Conservation (phyloP, 164 flowering plant species). For the Dillenia turbinata region DNA sequence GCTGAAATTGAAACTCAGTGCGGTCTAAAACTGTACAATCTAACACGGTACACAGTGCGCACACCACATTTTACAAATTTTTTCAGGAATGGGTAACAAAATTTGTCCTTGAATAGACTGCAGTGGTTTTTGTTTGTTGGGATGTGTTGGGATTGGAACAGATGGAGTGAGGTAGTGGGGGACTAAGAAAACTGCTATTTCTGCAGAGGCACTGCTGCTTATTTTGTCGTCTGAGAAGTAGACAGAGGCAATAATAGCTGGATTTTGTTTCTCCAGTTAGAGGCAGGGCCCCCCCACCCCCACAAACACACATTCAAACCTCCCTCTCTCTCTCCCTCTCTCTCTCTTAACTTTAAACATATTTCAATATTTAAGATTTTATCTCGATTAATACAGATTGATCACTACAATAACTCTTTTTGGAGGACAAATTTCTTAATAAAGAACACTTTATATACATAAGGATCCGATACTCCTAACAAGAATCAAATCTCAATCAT, state of each 20-base stretch:
- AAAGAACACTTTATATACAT: no score
- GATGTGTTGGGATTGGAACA: neutral
- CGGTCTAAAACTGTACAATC: neutral
- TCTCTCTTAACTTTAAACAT: no score
- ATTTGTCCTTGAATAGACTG: constrained; percentile 3
- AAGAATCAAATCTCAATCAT: no score
- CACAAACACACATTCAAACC: constrained; percentile 2
- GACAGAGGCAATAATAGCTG: constrained; percentile 54
- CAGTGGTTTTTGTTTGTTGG: neutral
- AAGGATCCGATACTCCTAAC: no score
- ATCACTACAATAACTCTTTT: no score
- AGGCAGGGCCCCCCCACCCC: constrained; percentile 35
- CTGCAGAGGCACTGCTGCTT: constrained; percentile 35
- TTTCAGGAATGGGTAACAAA: neutral
- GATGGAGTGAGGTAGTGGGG: constrained; percentile 13
- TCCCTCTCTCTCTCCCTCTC: constrained; percentile 7
- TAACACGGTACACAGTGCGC: no score
- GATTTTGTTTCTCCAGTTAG: constrained; percentile 54
- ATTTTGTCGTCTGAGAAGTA: constrained; percentile 59
- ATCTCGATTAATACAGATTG: no score
- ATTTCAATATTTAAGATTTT: no score
- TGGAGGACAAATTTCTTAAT: no score
- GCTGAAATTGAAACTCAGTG: neutral
- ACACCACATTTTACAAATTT: neutral
- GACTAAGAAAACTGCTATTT: constrained; percentile 19